Percentiles rank a stretch among this genome's conserved stretches.
Conservation (phyloP, 2,329 filamentous ascomycete species). For the Sporothrix protearum region DNA sequence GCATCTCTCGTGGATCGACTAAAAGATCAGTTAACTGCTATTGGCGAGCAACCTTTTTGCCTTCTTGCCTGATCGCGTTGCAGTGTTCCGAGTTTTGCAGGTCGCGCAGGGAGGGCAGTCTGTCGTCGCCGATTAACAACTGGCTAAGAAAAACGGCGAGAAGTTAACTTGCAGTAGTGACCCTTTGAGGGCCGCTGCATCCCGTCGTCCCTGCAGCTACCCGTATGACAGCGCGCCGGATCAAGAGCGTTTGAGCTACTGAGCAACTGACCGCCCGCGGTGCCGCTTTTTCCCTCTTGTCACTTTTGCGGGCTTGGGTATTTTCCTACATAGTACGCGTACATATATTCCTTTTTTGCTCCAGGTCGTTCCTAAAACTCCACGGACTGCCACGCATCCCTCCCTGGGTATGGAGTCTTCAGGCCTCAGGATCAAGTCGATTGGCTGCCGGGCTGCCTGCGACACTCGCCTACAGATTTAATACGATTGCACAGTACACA, state of each 20-base stretch:
- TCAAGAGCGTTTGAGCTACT: not conserved
- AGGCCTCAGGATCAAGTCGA: not conserved
- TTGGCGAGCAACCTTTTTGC: not conserved
- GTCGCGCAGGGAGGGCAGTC: not conserved
- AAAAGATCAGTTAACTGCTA: no score
- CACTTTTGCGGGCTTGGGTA: not conserved
- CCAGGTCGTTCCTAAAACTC: not conserved
- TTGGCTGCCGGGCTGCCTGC: not conserved
- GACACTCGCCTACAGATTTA: not conserved
- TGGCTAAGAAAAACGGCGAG: not conserved
- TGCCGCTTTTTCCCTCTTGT: not conserved
- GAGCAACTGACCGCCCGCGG: not conserved
- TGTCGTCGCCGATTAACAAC: not conserved
- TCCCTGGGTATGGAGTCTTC: not conserved
- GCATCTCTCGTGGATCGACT: not conserved
- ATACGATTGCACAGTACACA: no score
- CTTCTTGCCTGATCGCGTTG: not conserved
- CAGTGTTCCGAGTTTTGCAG: not conserved
- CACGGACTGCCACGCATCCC: slow-evolving; percentile 4
- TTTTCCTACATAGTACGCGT: not conserved
- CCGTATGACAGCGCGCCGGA: not conserved
- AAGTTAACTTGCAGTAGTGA: slow-evolving; percentile 5
- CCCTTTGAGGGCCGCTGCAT: not conserved
- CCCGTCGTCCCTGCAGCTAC: slow-evolving; percentile 8
- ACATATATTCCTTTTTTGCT: not conserved